Base-by-base conservation (phyloP, 805 yeast genomes). In the Candida insectalens region DNA sequence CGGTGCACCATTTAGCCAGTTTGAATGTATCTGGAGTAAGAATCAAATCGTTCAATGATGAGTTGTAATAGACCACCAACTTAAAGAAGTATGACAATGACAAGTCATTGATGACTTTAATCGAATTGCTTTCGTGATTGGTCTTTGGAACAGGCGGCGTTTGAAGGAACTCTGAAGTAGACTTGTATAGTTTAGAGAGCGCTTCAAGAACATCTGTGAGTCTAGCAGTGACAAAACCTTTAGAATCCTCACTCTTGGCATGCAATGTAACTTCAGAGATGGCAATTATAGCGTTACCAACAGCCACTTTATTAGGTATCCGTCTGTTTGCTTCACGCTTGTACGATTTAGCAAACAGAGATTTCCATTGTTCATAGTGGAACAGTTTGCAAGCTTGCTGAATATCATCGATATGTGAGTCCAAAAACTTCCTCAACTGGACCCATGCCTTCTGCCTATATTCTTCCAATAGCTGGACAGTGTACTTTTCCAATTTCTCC, bases 1-100 rank as follows among this genome's bases (percentile, higher is more conserved):
- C 87, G 36, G 77, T 65, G 19, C 81, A 81, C 77, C 83, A 74
- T 47, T 77, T 77, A 13, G 84, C 84, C 41, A 80, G 60, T 41
- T 71, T 73, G 46, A 73, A 72, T 4, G 81, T 82, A 30, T 74
- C 73, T 3, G 79, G 71, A 33, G 72, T 66, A 29, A 82, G 58
- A 18, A 73, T 65, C 42, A 81, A 67, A 45, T 79, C 87, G 49
- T 77, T 77, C 39, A 82, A 55, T 30, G 74, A 64, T 27, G 63
- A 68, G 49, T 78, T 77, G 52, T 76, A 81, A 44, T 69, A 68
- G 25, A 80, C 59, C 20, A 82, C 78, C 29, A 81, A 63, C 39
- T 74, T 75, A 47, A 73, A 70, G 49, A 79, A 80, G 33, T 77
- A 76, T 37, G 65, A 67, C 55, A 80, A 65, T 1, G 83, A 62